Percentiles rank a stretch among this genome's conserved stretches.
Evolutionary conservation across 352 stramenopile genomes (phyloP).

Genomic region (Globisporangium yorkense): DNA sequence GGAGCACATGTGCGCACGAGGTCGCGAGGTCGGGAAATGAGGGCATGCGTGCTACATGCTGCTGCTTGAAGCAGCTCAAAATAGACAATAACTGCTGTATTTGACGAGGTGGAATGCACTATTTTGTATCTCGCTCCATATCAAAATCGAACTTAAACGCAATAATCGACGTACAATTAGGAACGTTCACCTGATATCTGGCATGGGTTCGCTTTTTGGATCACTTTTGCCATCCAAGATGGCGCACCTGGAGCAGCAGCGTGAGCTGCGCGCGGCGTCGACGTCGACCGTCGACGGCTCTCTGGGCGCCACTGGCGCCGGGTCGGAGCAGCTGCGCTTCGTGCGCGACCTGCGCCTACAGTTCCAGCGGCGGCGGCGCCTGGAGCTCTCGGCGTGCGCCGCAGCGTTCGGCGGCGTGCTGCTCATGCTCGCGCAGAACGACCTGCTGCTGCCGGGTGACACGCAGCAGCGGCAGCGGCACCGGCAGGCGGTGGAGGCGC

Average conservation of each 20-base stretch:
- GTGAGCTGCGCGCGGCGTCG: background rate
- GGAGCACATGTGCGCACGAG: background rate
- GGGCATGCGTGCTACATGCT: too few species aligned
- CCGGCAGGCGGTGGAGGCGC: slow-evolving; percentile 7
- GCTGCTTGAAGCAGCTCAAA: too few species aligned
- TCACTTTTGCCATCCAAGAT: background rate
- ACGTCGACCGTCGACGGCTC: background rate
- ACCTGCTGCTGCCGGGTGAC: slow-evolving; percentile 28
- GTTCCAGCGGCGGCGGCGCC: slow-evolving; percentile 37
- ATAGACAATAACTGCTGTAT: too few species aligned
- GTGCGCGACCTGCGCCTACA: slow-evolving; percentile 24
- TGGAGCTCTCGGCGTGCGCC: slow-evolving; percentile 43
- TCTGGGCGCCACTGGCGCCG: background rate
- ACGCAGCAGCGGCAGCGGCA: background rate
- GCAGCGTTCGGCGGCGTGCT: slow-evolving; percentile 40
- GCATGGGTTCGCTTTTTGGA: too few species aligned
- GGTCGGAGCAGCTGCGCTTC: slow-evolving; percentile 15
- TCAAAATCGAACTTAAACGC: too few species aligned
- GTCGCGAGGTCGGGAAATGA: background rate
- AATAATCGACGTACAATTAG: too few species aligned
- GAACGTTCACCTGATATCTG: too few species aligned
- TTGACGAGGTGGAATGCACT: too few species aligned
- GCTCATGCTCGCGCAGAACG: slow-evolving; percentile 70
- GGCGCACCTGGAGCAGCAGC: slow-evolving; percentile 1
- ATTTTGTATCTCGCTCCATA: too few species aligned